Evolutionary conservation across 2,329 filamentous ascomycete genomes (phyloP), one percentile per base, ranked within the genome.

Genomic region (Akanthomyces uredinophilus): DNA sequence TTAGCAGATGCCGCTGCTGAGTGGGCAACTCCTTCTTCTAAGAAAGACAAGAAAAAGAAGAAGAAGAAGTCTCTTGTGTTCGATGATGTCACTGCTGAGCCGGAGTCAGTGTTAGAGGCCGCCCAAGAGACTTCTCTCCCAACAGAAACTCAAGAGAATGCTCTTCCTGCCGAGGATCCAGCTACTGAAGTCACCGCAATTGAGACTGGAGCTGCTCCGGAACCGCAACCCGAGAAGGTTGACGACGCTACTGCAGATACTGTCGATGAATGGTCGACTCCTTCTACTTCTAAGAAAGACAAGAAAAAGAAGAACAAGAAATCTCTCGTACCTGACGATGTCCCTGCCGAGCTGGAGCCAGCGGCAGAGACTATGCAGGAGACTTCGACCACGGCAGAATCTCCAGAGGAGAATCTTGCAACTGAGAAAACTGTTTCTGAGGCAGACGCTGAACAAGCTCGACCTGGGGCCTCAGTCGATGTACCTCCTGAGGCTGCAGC

Each of bases 31-130:
- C 67, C 70, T 66, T 65, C 70, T 63, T 67, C 70, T 54, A 68
- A 72, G 63, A 72, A 70, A 63, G 69, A 72, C 62, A 72, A 74
- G 63, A 70, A 70, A 61, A 70, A 74, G 63, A 73, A 73, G 60
- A 49, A 47, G 54, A 59, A 59, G 46, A 63, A 58, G 27, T 41
- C 61, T 29, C 37, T 49, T 39, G 29, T n/a, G 22, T 32, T 32
- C 14, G 50, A 53, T 6, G 50, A 53, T 37, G 32, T 20, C 22
- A 1, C 35, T 24, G 18, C 35, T 18, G 32, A 53, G 35, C 50
- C 50, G 18, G n/a, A 53, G 41, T 7, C 29, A 37, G 50, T 51
- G 47, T 13, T 32, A 39, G 55, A 59, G 27, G 14, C 35, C 39
- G 29, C 44, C 5, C 44, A 39, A 13, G 56, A 49, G 11, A 8